phyloP scores from a whole-genome alignment of 768 basidiomycete genomes.

The Astraeus odoratus region DNA sequence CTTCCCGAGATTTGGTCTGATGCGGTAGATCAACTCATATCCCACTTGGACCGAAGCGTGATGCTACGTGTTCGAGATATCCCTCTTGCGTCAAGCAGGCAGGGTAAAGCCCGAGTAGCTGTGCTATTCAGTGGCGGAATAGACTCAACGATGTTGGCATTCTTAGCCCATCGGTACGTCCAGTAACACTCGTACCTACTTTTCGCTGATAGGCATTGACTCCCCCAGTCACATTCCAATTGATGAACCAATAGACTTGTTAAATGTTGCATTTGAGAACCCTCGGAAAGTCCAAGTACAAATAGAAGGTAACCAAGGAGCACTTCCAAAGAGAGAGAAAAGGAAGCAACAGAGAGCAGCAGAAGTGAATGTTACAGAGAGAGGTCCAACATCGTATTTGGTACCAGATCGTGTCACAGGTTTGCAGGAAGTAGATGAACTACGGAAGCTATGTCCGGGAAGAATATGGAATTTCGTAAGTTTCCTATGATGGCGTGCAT shows the following conservation, averaged over 20 bases:
- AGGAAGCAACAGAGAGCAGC: constrained; percentile 19
- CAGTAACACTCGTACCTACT: not conserved
- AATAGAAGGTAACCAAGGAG: constrained; percentile 39
- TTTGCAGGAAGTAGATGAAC: constrained; percentile 67
- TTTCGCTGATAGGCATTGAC: not conserved
- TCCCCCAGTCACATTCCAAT: constrained; percentile 58
- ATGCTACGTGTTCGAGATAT: constrained; percentile 62
- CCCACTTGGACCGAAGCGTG: constrained; percentile 59
- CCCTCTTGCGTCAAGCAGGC: constrained; percentile 36
- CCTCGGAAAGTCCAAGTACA: constrained; percentile 64
- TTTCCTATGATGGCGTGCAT: constrained; percentile 3
- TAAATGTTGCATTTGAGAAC: constrained; percentile 95
- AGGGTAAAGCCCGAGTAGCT: constrained; percentile 54
- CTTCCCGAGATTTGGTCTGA: constrained; percentile 26
- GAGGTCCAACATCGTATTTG: constrained; percentile 40
- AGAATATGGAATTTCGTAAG: constrained; percentile 85
- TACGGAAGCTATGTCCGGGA: constrained; percentile 67
- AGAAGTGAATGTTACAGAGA: constrained; percentile 1
- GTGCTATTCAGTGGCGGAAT: constrained; percentile 96
- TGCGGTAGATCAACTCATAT: constrained; percentile 45
- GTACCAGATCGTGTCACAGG: constrained; percentile 91
- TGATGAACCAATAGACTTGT: constrained; percentile 81
- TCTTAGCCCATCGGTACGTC: constrained; percentile 66
- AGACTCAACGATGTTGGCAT: constrained; percentile 81
- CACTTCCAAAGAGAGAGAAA: constrained; percentile 39